These are phyloP conservation scores for Monosporascus cannonballus DNA, from an alignment of 2,329 filamentous ascomycete genomes.

Conservation along the genomic window DNA sequence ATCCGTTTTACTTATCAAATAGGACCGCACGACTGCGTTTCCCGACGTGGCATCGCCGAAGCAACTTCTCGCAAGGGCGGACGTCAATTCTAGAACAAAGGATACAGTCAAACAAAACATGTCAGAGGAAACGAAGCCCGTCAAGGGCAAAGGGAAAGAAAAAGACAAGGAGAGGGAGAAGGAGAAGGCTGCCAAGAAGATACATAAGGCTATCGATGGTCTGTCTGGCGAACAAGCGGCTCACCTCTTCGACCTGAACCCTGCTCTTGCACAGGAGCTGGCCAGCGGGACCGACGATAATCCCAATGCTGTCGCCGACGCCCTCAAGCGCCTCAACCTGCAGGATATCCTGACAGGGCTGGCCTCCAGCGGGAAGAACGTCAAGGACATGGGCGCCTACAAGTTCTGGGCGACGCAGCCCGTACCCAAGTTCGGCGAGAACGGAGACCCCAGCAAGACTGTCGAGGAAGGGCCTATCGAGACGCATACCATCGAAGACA, in stretches of 20 bases:
- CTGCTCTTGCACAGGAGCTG: constrained; percentile 60
- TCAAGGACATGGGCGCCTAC: constrained; percentile 94
- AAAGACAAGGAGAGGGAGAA: constrained; percentile 39
- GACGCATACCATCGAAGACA: constrained; percentile 68
- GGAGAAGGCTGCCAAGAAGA: constrained; percentile 47
- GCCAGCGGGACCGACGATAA: constrained; percentile 28
- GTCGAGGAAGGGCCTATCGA: constrained; percentile 78
- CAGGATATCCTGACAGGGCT: constrained; percentile 69
- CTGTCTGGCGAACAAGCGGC: constrained; percentile 52
- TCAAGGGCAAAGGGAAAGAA: constrained; percentile 43
- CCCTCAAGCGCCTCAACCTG: constrained; percentile 58
- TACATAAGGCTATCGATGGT: constrained; percentile 42
- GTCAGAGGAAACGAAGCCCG: constrained; percentile 57
- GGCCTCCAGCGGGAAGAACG: constrained; percentile 76
- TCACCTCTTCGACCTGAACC: constrained; percentile 66
- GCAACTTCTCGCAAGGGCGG: too few relatives aligned
- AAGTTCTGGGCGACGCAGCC: constrained; percentile 99
- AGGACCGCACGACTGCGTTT: too few relatives aligned
- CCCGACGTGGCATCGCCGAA: too few relatives aligned
- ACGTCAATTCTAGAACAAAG: too few relatives aligned
- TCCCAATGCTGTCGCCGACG: constrained; percentile 35
- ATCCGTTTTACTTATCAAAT: too few relatives aligned
- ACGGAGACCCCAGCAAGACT: constrained; percentile 40
- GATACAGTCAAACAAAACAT: constrained; percentile 16
- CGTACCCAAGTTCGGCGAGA: constrained; percentile 73